phyloP scores from a whole-genome alignment of 1,284 basidiomycete genomes.

The Irpex sp. region DNA sequence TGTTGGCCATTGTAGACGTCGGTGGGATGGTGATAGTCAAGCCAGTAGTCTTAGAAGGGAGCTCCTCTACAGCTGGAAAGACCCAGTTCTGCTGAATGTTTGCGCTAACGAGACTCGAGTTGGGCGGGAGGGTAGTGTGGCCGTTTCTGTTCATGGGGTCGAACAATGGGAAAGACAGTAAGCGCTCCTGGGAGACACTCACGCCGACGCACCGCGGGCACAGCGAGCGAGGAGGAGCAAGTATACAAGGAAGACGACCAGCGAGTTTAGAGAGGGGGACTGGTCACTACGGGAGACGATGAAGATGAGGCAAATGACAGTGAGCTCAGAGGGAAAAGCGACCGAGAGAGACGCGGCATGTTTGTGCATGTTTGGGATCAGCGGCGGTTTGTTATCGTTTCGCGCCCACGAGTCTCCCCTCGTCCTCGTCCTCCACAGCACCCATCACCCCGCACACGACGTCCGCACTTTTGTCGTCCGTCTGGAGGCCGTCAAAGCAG shows the following conservation, averaged over 20 bases:
- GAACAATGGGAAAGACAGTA: neutral
- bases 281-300: neutral
- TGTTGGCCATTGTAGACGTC: conserved; percentile 22
- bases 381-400: conserved; percentile 16
- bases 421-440: neutral
- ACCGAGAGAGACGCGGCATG: conserved; percentile 13
- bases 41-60: neutral
- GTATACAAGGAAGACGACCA: neutral
- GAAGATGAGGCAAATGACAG: conserved; percentile 8
- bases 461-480: neutral
- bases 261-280: neutral
- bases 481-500: neutral
- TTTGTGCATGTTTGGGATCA: conserved; percentile 19
- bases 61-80: neutral
- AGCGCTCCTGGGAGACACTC: neutral
- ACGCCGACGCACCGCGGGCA: neutral
- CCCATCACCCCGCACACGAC: neutral
- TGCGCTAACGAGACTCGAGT: neutral
- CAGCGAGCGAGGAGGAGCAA: neutral
- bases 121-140: neutral
- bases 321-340: conserved; percentile 16
- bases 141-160: conserved; percentile 2
- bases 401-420: neutral
- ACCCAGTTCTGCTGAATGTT: neutral
- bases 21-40: conserved; percentile 22